A percentile compares a stretch with the other conserved stretches of the same genome.
Conservation (phyloP, 169 alveolate genomes). For the Plasmodium reichenowi region DNA sequence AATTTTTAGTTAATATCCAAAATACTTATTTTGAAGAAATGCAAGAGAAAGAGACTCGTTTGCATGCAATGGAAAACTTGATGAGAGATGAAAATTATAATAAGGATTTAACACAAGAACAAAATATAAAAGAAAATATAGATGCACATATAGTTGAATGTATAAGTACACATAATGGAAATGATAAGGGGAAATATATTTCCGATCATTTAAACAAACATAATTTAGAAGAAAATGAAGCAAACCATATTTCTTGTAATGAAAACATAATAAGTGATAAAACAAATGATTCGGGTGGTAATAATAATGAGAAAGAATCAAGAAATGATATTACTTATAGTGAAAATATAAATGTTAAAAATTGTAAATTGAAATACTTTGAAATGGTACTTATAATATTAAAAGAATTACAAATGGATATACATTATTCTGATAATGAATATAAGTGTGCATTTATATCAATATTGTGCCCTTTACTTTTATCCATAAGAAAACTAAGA, state of each 20-base stretch:
- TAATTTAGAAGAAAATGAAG: background rate
- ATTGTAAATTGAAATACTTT: constrained; percentile 10
- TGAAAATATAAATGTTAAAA: background rate
- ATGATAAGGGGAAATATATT: background rate
- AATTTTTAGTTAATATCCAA: constrained; percentile 71
- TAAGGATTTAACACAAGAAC: background rate
- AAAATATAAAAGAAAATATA: background rate
- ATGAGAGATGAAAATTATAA: background rate
- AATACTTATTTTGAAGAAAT: constrained; percentile 10
- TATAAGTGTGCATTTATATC: constrained; percentile 60
- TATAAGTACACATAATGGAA: background rate
- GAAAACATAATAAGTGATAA: background rate
- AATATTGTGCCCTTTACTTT: constrained; percentile 52
- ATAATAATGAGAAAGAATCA: background rate
- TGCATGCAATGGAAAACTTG: background rate
- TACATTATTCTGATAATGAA: constrained; percentile 50
- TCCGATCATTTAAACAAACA: background rate
- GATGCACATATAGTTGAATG: background rate
- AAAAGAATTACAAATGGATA: constrained; percentile 51
- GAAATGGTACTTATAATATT: constrained; percentile 19
- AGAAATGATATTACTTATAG: background rate
- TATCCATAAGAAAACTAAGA: constrained; percentile 46
- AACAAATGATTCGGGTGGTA: background rate
- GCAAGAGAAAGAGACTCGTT: background rate
- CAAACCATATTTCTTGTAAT: background rate